A percentile compares a stretch with the other conserved stretches of the same genome.
These are phyloP conservation scores for Platismatia glauca DNA, from an alignment of 495 filamentous ascomycete species.

Conservation along the genomic window DNA sequence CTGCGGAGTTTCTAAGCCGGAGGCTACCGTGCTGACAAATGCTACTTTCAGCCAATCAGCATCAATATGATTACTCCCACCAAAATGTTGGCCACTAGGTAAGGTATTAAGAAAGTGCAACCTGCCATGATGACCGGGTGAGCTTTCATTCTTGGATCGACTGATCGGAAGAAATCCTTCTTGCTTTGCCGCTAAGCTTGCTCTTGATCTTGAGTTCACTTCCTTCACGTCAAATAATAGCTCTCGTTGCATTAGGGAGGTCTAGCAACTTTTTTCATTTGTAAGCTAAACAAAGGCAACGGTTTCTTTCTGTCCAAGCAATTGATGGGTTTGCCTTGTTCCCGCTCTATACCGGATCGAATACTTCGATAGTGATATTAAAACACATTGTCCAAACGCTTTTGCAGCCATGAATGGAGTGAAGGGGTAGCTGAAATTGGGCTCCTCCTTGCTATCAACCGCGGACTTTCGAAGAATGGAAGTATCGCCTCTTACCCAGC, in stretches of 20 bases:
- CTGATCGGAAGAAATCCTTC: no score
- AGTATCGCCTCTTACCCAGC: constrained; percentile 85
- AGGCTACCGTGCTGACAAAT: constrained; percentile 6
- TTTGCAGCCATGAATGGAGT: not conserved
- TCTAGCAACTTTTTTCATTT: no score
- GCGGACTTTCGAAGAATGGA: constrained; percentile 54
- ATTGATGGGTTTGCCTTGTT: not conserved
- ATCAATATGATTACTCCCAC: constrained; percentile 31
- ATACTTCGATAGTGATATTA: not conserved
- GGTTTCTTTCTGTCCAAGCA: not conserved
- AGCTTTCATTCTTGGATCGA: no score
- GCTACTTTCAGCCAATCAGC: constrained; percentile 34
- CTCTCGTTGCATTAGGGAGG: no score
- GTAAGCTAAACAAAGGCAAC: not conserved
- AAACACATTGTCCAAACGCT: no score
- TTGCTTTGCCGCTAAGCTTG: no score
- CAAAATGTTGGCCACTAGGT: not conserved
- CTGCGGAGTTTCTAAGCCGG: constrained; percentile 5
- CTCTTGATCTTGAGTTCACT: not conserved
- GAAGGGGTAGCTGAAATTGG: not conserved
- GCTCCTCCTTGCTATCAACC: not conserved
- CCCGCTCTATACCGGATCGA: not conserved
- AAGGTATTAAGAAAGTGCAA: not conserved
- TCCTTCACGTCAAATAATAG: not conserved
- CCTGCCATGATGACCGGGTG: not conserved